Evolutionary conservation across 768 basidiomycete genomes (phyloP), one percentile per base, ranked within the genome.

Genomic region (Suillus alpinus): DNA sequence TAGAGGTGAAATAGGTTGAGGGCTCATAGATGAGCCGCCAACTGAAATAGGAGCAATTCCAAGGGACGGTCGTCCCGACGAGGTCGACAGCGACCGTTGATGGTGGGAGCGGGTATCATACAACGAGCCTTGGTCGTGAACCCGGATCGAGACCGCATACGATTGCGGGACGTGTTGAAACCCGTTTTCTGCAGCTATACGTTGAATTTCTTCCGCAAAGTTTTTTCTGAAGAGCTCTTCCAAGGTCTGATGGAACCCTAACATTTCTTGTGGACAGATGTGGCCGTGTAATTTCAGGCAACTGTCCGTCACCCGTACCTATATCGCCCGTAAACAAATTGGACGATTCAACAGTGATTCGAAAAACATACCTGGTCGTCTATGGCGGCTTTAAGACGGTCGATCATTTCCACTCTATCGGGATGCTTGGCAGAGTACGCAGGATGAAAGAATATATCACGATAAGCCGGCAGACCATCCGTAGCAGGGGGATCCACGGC

Each of bases 201-300:
- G 85, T 55, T 83, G 82, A 49, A 94, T 89, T 69, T 94, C 92
- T 40, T 94, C 92, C 4, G 83, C 74, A 76, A 92, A 94, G 68
- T 92, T 92, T 73, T 89, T 91, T 59, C 79, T 83, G 80, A 93
- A 94, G 74, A 94, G 89, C 62, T 83, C 87, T 70, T 92, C 88
- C 49, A 98, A 79, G 0, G 93, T 94, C 61, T 89, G 87, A 70
- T 98, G 95, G 82, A 98, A 98, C 5, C 87, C 83, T n/a, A 89
- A 76, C 83, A 97, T 96, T 71, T 95, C 94, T 13, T 86, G 83
- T 0, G 92, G 85, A 69, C 94, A 95, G 34, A 96, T 76, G 49
- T 86, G 81, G 2, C 86, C 87, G 69, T 98, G 95, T 6, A 98
- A 81, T 66, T 84, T 86, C 57, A 98, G 80, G 69, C 93, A 95